A percentile compares a stretch with the other conserved stretches of the same genome.
Evolutionary conservation across 768 basidiomycete species (phyloP).

Genomic region (Termitomyces sp.): DNA sequence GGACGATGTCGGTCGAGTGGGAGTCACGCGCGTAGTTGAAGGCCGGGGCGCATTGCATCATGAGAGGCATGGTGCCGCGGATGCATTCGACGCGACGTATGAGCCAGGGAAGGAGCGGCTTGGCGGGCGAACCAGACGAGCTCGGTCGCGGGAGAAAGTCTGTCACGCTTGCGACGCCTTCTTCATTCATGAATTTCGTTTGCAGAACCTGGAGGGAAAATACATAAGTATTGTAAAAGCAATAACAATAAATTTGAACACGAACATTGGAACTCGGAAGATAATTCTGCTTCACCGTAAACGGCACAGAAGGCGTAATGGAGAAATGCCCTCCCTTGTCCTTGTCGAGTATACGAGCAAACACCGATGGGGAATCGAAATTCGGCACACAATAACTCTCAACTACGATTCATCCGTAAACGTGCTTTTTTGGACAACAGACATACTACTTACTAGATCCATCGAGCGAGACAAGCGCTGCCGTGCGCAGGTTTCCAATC

Average conservation of each 20-base stretch:
- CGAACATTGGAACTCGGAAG: conserved; percentile 74
- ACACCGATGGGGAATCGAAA: conserved; percentile 91
- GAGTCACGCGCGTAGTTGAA: conserved; percentile 87
- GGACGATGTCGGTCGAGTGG: conserved; percentile 59
- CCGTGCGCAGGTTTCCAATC: conserved; percentile 81
- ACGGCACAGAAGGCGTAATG: conserved; percentile 66
- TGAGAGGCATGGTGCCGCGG: conserved; percentile 73
- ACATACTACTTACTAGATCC: conserved; percentile 61
- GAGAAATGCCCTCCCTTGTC: conserved; percentile 93
- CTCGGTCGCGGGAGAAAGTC: conserved; percentile 77
- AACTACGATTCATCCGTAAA: conserved; percentile 35
- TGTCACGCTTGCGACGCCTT: conserved; percentile 82
- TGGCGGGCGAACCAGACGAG: conserved; percentile 29
- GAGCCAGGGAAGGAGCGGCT: conserved; percentile 78
- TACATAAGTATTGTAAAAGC: background rate
- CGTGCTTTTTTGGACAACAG: background rate
- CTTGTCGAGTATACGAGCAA: conserved; percentile 86
- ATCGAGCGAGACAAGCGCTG: conserved; percentile 78
- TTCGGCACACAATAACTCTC: conserved; percentile 91
- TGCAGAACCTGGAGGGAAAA: conserved; percentile 54
- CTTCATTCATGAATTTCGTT: conserved; percentile 88
- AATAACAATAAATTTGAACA: background rate
- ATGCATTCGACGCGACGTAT: conserved; percentile 83
- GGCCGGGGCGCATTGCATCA: conserved; percentile 90
- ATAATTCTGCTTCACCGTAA: conserved; percentile 77